Evolutionary conservation across 352 stramenopile genomes (phyloP).

Genomic region (Aphanomyces euteiches): DNA sequence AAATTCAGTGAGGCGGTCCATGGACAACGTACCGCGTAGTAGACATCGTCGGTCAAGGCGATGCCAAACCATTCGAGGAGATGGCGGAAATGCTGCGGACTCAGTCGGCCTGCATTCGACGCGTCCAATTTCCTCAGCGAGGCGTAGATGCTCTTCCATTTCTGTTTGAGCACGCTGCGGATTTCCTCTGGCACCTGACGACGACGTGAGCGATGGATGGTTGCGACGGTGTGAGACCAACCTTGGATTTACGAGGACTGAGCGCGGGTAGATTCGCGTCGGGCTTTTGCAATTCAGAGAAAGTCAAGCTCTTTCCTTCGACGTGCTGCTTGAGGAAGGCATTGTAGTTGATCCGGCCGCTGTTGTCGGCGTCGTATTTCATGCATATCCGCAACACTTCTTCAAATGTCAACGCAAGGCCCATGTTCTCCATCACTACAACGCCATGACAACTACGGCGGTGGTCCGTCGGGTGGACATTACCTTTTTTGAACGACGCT

Average conservation of each 20-base stretch:
- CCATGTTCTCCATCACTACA: conserved; percentile 48
- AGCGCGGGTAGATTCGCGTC: conserved; percentile 24
- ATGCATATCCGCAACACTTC: conserved; percentile 60
- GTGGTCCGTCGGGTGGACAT: not conserved
- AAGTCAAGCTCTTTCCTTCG: conserved; percentile 34
- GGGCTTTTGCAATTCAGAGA: conserved; percentile 20
- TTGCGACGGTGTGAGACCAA: not conserved
- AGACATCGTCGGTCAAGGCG: conserved; percentile 45
- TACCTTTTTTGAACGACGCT: conserved; percentile 49
- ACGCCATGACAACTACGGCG: not conserved
- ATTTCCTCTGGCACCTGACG: conserved; percentile 41
- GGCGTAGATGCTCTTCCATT: conserved; percentile 71
- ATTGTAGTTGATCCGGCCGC: conserved; percentile 59
- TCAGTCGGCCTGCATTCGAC: conserved; percentile 46
- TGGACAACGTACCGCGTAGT: conserved; percentile 13
- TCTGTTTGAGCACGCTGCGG: conserved; percentile 49
- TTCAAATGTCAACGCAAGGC: conserved; percentile 54
- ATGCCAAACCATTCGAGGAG: conserved; percentile 72
- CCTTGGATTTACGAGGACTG: conserved; percentile 4
- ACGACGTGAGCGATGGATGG: too few species aligned
- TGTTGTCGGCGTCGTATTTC: conserved; percentile 76
- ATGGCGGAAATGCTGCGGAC: conserved; percentile 59
- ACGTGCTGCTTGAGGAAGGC: conserved; percentile 61
- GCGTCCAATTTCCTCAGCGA: conserved; percentile 68
- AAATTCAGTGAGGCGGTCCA: not conserved